Conservation (phyloP, 768 basidiomycete species). For the Termitomyces sp. region DNA sequence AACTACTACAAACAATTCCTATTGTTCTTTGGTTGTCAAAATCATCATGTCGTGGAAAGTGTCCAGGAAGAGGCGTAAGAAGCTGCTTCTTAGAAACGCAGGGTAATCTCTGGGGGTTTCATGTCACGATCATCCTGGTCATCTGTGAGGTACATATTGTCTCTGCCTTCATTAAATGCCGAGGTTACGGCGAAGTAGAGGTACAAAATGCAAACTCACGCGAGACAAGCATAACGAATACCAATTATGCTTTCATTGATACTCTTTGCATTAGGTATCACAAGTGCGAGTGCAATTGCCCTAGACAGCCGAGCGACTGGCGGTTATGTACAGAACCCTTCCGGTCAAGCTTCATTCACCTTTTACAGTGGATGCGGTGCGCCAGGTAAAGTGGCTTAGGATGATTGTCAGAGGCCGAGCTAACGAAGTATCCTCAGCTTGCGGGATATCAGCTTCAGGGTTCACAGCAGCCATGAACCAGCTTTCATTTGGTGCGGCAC, state of each 20-base stretch:
- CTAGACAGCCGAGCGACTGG: conserved; percentile 33
- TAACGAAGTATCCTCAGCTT: conserved; percentile 27
- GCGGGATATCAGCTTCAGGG: conserved; percentile 42
- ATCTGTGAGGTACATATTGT: neutral
- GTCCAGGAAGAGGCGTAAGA: neutral
- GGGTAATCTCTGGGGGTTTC: conserved; percentile 9
- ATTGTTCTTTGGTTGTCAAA: neutral
- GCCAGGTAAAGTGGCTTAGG: conserved; percentile 29
- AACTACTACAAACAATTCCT: neutral
- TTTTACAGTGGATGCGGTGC: conserved; percentile 43
- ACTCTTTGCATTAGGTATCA: conserved; percentile 14
- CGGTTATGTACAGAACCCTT: conserved; percentile 48
- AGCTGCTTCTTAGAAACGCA: neutral
- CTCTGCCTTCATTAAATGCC: neutral
- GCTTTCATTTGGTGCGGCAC: conserved; percentile 45
- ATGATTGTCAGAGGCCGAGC: neutral
- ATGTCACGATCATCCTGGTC: conserved; percentile 2
- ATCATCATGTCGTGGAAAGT: neutral
- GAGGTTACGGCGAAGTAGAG: conserved; percentile 12
- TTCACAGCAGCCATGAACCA: conserved; percentile 55
- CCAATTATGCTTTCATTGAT: conserved; percentile 16
- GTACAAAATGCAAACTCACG: conserved; percentile 5
- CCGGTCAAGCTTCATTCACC: conserved; percentile 53
- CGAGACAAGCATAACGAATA: neutral
- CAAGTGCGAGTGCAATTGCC: conserved; percentile 17